Conservation (phyloP, 306 rosid species). For the Datisca glomerata region DNA sequence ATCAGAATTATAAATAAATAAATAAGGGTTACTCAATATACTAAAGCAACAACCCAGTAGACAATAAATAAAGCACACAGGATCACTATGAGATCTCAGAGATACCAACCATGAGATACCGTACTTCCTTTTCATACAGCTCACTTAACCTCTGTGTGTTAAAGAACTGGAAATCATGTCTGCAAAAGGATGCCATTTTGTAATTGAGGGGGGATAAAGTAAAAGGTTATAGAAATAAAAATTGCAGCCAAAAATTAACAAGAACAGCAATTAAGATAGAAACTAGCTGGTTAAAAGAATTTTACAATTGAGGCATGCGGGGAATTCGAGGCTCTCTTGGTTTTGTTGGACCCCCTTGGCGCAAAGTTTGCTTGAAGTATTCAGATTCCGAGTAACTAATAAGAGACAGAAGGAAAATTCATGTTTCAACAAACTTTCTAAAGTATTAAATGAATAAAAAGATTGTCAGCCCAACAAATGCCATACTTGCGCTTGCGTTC, state of each 20-base stretch:
- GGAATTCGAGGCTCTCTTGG: conserved; percentile 97
- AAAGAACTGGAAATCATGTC: conserved; percentile 97
- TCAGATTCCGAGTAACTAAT: conserved; percentile 89
- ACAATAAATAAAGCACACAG: conserved; percentile 5
- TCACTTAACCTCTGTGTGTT: conserved; percentile 88
- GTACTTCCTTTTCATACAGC: conserved; percentile 96
- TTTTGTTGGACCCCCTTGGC: conserved; percentile 89
- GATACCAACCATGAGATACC: conserved; percentile 81
- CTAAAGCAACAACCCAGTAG: too few relatives aligned
- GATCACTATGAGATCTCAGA: conserved; percentile 5
- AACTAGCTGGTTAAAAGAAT: conserved; percentile 9
- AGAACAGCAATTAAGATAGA: background rate
- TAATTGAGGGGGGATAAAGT: conserved; percentile 2
- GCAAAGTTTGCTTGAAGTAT: conserved; percentile 96
- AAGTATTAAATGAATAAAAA: conserved; percentile 5
- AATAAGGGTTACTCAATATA: conserved; percentile 1
- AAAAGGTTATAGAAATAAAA: background rate
- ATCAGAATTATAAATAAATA: conserved; percentile 11
- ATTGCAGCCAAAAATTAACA: background rate
- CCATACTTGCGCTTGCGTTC: conserved; percentile 94
- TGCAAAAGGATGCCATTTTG: conserved; percentile 10
- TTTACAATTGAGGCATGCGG: conserved; percentile 98
- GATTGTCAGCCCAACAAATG: conserved; percentile 2
- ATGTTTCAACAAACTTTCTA: conserved; percentile 3
- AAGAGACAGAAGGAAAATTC: conserved; percentile 9